phyloP scores from a whole-genome alignment of 2,329 filamentous ascomycete species.

The Epichloe amarillans region DNA sequence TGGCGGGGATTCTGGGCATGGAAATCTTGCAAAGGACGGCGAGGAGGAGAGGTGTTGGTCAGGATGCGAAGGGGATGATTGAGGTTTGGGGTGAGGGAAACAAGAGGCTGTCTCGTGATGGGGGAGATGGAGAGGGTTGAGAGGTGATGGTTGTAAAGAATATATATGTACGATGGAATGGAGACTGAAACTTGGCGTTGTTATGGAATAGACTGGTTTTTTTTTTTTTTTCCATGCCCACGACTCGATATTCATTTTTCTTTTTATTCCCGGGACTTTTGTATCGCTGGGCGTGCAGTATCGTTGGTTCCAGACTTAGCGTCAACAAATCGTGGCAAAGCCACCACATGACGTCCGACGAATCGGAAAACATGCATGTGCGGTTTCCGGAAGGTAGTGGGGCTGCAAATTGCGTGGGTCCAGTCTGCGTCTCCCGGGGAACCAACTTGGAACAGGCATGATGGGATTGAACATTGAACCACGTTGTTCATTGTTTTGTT shows the following conservation, averaged over 20 bases:
- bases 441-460: neutral
- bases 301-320: neutral
- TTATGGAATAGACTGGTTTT: neutral
- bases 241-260: too few species aligned
- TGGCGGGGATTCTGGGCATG: slow-evolving; percentile 30
- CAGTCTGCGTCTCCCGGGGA: slow-evolving; percentile 5
- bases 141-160: neutral
- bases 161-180: neutral
- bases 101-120: neutral
- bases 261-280: too few species aligned
- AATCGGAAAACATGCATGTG: neutral
- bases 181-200: neutral
- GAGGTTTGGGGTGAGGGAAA: slow-evolving; percentile 3
- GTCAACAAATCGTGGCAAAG: too few species aligned
- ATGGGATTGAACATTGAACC: too few species aligned
- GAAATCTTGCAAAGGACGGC: slow-evolving; percentile 17
- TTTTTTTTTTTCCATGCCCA: neutral
- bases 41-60: slow-evolving; percentile 7
- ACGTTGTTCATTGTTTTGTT: too few species aligned
- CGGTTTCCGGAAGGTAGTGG: slow-evolving; percentile 4
- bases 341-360: neutral
- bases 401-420: neutral
- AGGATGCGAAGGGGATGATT: slow-evolving; percentile 6
- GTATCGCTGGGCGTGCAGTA: too few species aligned
- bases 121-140: neutral